A percentile compares a stretch with the other conserved stretches of the same genome.
Evolutionary conservation across 495 filamentous ascomycete genomes (phyloP).

Genomic region (Daldinia bambusicola): DNA sequence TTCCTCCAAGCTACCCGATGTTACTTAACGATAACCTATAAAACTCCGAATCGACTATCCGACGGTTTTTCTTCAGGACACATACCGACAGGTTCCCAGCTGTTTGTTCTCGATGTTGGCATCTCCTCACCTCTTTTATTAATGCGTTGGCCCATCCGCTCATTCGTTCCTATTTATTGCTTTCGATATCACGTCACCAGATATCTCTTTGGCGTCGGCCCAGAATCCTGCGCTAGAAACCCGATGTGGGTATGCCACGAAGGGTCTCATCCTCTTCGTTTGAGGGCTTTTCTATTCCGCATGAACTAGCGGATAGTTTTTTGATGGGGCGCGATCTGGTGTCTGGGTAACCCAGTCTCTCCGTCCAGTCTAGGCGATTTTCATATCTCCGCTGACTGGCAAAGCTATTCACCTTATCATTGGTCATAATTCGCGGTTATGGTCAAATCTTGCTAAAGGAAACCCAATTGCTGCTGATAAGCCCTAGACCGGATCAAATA

Average conservation of each 20-base stretch:
- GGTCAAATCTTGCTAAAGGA: conserved; percentile 28
- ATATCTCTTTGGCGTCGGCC: conserved; percentile 6
- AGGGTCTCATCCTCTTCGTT: conserved; percentile 21
- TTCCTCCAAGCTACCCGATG: background rate
- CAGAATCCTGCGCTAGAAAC: conserved; percentile 13
- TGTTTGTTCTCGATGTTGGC: conserved; percentile 15
- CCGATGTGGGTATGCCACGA: conserved; percentile 8
- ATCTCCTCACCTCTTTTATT: conserved; percentile 1
- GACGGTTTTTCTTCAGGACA: background rate
- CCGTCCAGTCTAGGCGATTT: conserved; percentile 40
- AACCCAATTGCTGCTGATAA: conserved; percentile 44
- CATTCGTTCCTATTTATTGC: conserved; percentile 4
- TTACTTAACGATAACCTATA: background rate
- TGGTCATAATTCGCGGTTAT: conserved; percentile 46
- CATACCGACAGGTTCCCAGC: conserved; percentile 5
- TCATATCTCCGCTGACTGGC: conserved; percentile 47
- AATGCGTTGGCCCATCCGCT: conserved; percentile 5
- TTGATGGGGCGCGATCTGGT: conserved; percentile 35
- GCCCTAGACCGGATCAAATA: conserved; percentile 16
- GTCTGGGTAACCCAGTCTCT: conserved; percentile 26
- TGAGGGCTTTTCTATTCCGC: conserved; percentile 21
- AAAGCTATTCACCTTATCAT: conserved; percentile 41
- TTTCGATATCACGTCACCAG: conserved; percentile 27
- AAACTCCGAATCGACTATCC: background rate
- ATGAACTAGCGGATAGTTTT: conserved; percentile 12